Evolutionary conservation across 2,329 filamentous ascomycete genomes (phyloP), one percentile per base, ranked within the genome.

Genomic region (Parastagonospora nodorum): DNA sequence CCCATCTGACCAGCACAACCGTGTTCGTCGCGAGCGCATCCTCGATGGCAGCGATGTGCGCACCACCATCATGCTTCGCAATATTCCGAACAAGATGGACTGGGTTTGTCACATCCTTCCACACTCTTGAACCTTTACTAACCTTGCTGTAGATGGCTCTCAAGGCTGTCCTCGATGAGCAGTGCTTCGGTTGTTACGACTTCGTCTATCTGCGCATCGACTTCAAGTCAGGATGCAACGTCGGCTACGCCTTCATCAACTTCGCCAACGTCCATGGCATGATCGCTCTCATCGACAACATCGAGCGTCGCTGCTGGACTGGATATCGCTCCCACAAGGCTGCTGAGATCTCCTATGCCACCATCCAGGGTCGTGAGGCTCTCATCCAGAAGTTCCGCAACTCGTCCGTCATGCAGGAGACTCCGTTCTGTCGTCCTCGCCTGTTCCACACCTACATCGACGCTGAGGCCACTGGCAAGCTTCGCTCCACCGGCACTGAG

Each of bases 171-270:
- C 80, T 97, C 11, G 90, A 97, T 66, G 81, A 88, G 56, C 88
- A 86, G 12, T 90, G 87, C 71, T 85, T 82, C 74, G 92, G 91
- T 28, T 87, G 88, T 55, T 97, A 95, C 71, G 92, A 97, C 69
- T 97, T 97, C 73, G 86, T 96, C 80, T 99, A 99, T 71, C 77
- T 97, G 45, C 87, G 94, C 33, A 97, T 97, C 63, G 84, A 85
- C 57, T 80, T 73, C 56, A 58, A 72, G 46, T 74, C 74, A 32
- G 69, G 51, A 45, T 68, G 57, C 55, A 96, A 92, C 70, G 93
- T 97, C 51, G 94, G 94, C 39, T 97, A 97, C 74, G 93, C 92
- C 0, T 99, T 97, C 75, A 91, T 99, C 77, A 97, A 99, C 74
- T 97, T 97, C 63, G 84, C 87, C 37, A 86, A 92, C 71, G 85